These are phyloP conservation scores for Chaetoceros tenuissimus DNA, from an alignment of 108 stramenopile genomes.

Conservation along the genomic window DNA sequence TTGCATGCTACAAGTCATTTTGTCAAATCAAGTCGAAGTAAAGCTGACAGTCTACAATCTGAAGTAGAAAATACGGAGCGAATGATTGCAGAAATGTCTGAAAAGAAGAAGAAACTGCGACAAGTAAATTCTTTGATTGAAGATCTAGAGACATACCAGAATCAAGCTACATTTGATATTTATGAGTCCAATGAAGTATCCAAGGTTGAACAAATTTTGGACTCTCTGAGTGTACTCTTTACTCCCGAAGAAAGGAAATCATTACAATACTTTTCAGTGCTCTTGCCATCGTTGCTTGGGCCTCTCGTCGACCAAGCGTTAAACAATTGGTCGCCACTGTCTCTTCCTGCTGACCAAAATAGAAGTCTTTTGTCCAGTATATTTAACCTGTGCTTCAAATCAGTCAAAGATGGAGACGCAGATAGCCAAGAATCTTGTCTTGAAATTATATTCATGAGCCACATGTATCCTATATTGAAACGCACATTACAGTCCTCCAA, in stretches of 20 bases:
- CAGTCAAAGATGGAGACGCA: conserved; percentile 9
- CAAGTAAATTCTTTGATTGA: conserved; percentile 33
- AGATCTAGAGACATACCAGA: conserved; percentile 25
- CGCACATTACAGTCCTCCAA: conserved; percentile 40
- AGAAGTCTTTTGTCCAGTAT: conserved; percentile 19
- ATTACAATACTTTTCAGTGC: conserved; percentile 43
- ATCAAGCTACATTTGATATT: not conserved
- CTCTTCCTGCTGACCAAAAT: conserved; percentile 11
- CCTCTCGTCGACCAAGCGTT: conserved; percentile 37
- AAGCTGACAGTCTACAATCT: conserved; percentile 38
- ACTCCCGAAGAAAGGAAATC: conserved; percentile 38
- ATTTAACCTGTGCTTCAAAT: conserved; percentile 17
- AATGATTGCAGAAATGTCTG: conserved; percentile 13
- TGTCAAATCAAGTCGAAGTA: conserved; percentile 31
- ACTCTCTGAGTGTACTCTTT: conserved; percentile 8
- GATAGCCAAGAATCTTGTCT: conserved; percentile 18
- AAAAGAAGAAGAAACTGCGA: conserved; percentile 40
- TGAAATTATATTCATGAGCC: conserved; percentile 31
- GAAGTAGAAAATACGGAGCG: conserved; percentile 39
- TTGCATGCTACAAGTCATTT: conserved; percentile 57
- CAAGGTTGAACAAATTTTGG: conserved; percentile 7
- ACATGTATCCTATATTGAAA: conserved; percentile 51
- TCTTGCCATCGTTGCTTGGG: conserved; percentile 57
- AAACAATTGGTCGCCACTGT: conserved; percentile 44
- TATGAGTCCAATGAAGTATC: not conserved